These are phyloP conservation scores for Singerocomus inundabilis DNA, from an alignment of 1,284 basidiomycete species.

Conservation along the genomic window DNA sequence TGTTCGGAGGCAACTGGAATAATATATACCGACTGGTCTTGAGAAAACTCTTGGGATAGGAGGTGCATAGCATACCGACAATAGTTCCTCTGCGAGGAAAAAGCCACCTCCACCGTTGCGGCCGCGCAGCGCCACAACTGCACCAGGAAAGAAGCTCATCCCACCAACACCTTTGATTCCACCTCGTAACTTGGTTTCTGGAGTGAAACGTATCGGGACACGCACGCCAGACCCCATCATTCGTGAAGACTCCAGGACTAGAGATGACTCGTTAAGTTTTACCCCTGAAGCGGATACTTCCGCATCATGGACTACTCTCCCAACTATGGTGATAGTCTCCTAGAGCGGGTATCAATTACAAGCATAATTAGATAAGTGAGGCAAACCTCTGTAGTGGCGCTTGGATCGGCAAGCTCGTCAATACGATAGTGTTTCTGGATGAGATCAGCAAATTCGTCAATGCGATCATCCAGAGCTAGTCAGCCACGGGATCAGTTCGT, in stretches of 20 bases:
- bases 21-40: background rate
- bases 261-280: conserved; percentile 73
- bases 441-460: conserved; percentile 79
- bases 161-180: conserved; percentile 63
- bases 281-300: conserved; percentile 50
- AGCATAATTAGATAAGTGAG: background rate
- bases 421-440: conserved; percentile 70
- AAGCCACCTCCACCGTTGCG: conserved; percentile 87
- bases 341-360: conserved; percentile 31
- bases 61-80: conserved; percentile 52
- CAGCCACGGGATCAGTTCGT: background rate
- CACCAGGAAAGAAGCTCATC: conserved; percentile 85
- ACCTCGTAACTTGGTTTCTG: conserved; percentile 65
- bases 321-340: conserved; percentile 77
- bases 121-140: conserved; percentile 85
- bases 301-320: conserved; percentile 75
- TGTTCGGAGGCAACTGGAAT: conserved; percentile 50
- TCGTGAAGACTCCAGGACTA: conserved; percentile 81
- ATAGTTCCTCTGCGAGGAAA: conserved; percentile 83
- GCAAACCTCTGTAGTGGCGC: conserved; percentile 66
- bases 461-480: conserved; percentile 75
- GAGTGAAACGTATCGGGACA: conserved; percentile 69
- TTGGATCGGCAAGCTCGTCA: conserved; percentile 75
- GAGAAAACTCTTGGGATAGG: background rate
- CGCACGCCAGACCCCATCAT: conserved; percentile 72